Percentiles rank a stretch among this genome's conserved stretches.
phyloP scores from a whole-genome alignment of 2,329 filamentous ascomycete genomes.

The Colletotrichum chrysophilum region DNA sequence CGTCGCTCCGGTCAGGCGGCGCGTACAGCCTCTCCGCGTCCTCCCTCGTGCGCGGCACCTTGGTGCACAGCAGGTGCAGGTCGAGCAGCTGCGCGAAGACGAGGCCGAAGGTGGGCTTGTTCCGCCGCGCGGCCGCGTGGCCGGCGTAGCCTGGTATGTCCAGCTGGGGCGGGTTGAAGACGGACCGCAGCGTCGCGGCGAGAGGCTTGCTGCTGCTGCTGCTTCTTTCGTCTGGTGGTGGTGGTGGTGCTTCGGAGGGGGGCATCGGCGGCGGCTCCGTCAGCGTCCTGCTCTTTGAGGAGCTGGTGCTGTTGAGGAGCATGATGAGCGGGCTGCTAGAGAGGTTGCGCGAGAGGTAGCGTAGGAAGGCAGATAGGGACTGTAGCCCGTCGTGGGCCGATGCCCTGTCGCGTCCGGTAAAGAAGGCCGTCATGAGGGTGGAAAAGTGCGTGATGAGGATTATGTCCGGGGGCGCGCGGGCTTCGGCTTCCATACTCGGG shows the following conservation, averaged over 20 bases:
- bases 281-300: slow-evolving; percentile 2
- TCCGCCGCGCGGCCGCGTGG: slow-evolving; percentile 30
- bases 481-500: background rate
- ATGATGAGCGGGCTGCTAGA: slow-evolving; percentile 53
- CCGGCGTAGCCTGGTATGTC: slow-evolving; percentile 24
- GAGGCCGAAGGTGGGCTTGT: slow-evolving; percentile 58
- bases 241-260: background rate
- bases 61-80: slow-evolving; percentile 57
- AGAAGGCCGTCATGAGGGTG: slow-evolving; percentile 55
- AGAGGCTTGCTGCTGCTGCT: slow-evolving; percentile 24
- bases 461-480: slow-evolving; percentile 42
- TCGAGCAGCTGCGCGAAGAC: slow-evolving; percentile 61
- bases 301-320: slow-evolving; percentile 58
- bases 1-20: background rate
- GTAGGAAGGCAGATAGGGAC: slow-evolving; percentile 51
- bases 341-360: slow-evolving; percentile 46
- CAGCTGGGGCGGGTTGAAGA: slow-evolving; percentile 46
- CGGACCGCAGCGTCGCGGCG: slow-evolving; percentile 54
- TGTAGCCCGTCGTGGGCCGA: slow-evolving; percentile 54
- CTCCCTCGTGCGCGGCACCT: slow-evolving; percentile 41
- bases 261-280: background rate
- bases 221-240: background rate
- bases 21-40: slow-evolving; percentile 43
- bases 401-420: slow-evolving; percentile 50
- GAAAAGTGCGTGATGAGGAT: slow-evolving; percentile 63